Evolutionary conservation across 805 yeast genomes (phyloP), one percentile per base, ranked within the genome.

Genomic region (Candida coquimbonensis): DNA sequence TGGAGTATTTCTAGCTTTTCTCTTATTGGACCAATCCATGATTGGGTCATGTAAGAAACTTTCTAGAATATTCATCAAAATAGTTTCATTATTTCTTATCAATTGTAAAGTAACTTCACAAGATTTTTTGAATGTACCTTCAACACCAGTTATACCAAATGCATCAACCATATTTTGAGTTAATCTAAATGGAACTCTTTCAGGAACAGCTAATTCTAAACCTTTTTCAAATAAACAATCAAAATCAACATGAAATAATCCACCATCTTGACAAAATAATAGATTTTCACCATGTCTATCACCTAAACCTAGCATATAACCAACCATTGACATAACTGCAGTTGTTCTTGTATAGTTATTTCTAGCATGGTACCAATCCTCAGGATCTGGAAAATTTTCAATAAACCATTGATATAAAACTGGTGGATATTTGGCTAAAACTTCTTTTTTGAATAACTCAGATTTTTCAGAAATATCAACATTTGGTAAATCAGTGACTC

Each of bases 271-370:
- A 55, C 81, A 75, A 35, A 91, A 68, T 45, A 93, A 65, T 19
- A 93, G 78, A 58, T 93, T 93, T 59, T 93, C 99, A 54, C 96
- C 85, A 61, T 93, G 99, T 36, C 99, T 73, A 64, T 93, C 99
- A 24, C 99, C 99, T 42, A 93, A 72, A 9, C 99, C 99, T 26
- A 93, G 71, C 39, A 93, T 79, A 60, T 87, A 87, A 0, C 99
- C 99, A 6, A 91, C 96, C 71, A 93, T 88, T 0, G 97, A 89
- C 99, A 95, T 93, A 0, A 91, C 98, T 0, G 97, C 96, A 26
- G 85, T 72, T 0, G 96, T 80, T 45, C 95, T 71, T 0, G 87
- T 80, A 60, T 77, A 95, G 33, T 73, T 70, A 41, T 81, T 82
- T 45, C 98, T 67, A 1, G 91, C 86, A 38, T 74, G 73, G 49